Evolutionary conservation across 345 rosid genomes (phyloP).

Genomic region (Pelargonium nanum): DNA sequence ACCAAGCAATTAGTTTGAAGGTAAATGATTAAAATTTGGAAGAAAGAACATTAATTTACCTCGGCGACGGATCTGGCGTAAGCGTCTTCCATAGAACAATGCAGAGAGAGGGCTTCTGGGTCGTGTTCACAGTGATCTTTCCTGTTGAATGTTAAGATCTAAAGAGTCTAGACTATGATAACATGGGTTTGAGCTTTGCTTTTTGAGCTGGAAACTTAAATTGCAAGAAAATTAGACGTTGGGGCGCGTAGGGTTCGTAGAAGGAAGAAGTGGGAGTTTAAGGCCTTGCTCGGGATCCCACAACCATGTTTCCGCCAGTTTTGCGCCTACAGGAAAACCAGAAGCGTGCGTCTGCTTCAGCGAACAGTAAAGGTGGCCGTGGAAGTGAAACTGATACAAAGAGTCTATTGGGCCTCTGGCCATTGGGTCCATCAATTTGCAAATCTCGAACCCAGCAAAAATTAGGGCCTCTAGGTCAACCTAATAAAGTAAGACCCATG

Average conservation of each 20-base stretch:
- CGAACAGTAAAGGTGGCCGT: background rate
- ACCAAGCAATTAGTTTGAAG: background rate
- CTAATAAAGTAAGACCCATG: too few relatives aligned
- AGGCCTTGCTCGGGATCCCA: background rate
- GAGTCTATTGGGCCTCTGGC: background rate
- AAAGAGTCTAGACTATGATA: too few relatives aligned
- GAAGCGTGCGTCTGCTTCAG: background rate
- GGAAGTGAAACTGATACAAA: background rate
- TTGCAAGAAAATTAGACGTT: too few relatives aligned
- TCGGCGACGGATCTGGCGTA: conserved; percentile 87
- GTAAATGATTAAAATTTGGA: background rate
- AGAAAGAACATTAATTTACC: conserved; percentile 27
- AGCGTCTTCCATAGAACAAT: conserved; percentile 73
- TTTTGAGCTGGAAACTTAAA: too few relatives aligned
- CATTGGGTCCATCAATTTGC: too few relatives aligned
- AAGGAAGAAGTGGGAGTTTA: too few relatives aligned
- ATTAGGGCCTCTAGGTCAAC: too few relatives aligned
- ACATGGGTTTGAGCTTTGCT: background rate
- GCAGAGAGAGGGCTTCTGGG: background rate
- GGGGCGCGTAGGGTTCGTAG: too few relatives aligned
- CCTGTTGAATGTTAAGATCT: background rate
- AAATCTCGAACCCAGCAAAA: too few relatives aligned
- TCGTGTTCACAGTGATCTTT: background rate
- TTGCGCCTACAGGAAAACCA: background rate
- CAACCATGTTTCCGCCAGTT: too few relatives aligned